Evolutionary conservation across 495 filamentous ascomycete species (phyloP).

Genomic region (Pseudevernia furfuracea): DNA sequence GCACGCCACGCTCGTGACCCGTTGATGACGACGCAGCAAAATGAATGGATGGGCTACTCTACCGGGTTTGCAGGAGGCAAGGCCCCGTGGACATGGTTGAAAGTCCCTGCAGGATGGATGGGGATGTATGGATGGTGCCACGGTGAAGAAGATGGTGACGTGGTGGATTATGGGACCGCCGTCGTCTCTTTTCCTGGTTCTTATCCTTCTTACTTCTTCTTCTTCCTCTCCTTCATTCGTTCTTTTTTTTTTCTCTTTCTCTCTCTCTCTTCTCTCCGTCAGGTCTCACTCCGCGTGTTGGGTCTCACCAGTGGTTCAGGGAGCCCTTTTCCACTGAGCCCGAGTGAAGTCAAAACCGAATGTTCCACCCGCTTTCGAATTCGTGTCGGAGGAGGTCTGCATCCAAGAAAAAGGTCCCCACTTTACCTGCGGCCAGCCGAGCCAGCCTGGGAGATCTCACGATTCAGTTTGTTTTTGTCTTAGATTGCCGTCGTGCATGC

Average conservation of each 20-base stretch:
- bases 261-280: not conserved
- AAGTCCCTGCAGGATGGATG: not conserved
- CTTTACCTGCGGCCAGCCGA: slow-evolving; percentile 1
- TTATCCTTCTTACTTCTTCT: not conserved
- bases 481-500: slow-evolving; percentile 1
- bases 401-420: not conserved
- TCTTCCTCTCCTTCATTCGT: not conserved
- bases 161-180: not conserved
- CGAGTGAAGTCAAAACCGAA: not conserved
- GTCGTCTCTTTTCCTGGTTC: not conserved
- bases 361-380: no score
- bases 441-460: slow-evolving; percentile 1
- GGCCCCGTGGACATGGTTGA: not conserved
- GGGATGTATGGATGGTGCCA: no score
- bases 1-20: not conserved
- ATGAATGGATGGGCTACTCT: not conserved
- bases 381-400: no score
- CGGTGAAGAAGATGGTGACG: not conserved
- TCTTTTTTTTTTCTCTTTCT: not conserved
- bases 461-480: not conserved
- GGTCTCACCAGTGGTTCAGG: no score
- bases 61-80: slow-evolving; percentile 2
- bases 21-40: not conserved
- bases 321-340: not conserved
- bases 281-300: not conserved